Evolutionary conservation across 225 moss, liverwort and hornwort species (phyloP), one percentile per base, ranked within the genome.

Genomic region (Pleurozium schreberi): DNA sequence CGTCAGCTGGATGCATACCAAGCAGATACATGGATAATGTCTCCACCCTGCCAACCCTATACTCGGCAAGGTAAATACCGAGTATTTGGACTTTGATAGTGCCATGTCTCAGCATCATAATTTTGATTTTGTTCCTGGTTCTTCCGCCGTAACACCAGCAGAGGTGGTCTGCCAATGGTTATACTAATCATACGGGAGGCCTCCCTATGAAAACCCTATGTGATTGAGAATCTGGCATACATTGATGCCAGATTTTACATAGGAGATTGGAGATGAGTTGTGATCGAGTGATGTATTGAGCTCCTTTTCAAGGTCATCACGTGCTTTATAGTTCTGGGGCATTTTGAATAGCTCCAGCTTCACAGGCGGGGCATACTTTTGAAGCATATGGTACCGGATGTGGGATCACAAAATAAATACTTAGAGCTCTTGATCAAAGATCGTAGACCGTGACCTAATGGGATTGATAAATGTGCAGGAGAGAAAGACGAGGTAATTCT

Each of bases 31-130:
- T 99, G 99, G 99, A 93, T 99, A 77, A 91, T 99, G 93, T 99
- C 99, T 87, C 99, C 99, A 55, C 99, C 99, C 68, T 99, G 99
- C 84, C 99, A 99, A 87, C 99, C 99, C 70, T 99, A 97, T 66
- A 99, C 99, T 42, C 96, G 97, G 79, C 99, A 99, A 99, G 99
- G 98, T 97, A 90, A 85, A 66, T 36, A 61, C 61, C 45, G 83
- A n/a, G 53, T 40, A 74, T 66, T 88, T 74, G 85, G 28, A 34
- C 19, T 68, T 78, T 71, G 86, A 30, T 45, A 14, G 31, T 83
- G 84, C 65, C 80, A 84, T 49, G 70, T 86, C 62, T 79, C 28
- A 52, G n/a, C 61, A 75, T 61, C 47, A 34, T 64, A 85, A 64
- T 30, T 81, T 85, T 75, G 53, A 68, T 75, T 61, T 49, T n/a